These are phyloP conservation scores for Salmacisia buchloeana DNA, from an alignment of 1,284 basidiomycete genomes.

Conservation along the genomic window DNA sequence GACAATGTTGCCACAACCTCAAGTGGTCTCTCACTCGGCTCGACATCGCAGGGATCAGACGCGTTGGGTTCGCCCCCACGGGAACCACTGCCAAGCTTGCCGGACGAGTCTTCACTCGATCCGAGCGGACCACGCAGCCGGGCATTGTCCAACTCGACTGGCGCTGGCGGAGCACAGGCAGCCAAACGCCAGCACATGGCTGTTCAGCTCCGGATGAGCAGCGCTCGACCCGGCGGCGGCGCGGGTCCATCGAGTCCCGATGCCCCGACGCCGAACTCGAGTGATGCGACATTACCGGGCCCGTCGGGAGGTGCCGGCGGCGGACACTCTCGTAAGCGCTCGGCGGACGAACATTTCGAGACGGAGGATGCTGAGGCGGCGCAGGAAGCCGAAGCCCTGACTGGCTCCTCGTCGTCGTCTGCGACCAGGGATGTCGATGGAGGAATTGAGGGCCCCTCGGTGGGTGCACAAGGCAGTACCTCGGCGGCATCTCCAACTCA, in stretches of 20 bases:
- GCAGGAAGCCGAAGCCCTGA: not conserved
- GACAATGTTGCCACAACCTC: no score
- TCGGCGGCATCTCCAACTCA: not conserved
- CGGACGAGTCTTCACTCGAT: not conserved
- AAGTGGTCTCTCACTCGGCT: no score
- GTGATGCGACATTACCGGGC: not conserved
- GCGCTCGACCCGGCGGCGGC: not conserved
- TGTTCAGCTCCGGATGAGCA: not conserved
- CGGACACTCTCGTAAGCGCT: not conserved
- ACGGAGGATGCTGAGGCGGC: not conserved
- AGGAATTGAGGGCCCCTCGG: not conserved
- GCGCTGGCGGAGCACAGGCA: not conserved
- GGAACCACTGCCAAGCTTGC: not conserved
- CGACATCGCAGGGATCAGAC: no score
- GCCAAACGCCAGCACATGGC: not conserved
- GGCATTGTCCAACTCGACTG: not conserved
- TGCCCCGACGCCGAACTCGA: not conserved
- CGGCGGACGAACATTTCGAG: constrained; percentile 6
- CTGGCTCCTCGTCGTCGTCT: not conserved
- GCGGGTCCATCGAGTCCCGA: no score
- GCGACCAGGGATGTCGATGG: not conserved
- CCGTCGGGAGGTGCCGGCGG: not conserved
- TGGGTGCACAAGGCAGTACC: not conserved
- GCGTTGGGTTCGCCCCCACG: not conserved
- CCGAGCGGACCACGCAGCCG: not conserved